phyloP scores from a whole-genome alignment of 129 eudicot species.

The Centaurea solstitialis region DNA sequence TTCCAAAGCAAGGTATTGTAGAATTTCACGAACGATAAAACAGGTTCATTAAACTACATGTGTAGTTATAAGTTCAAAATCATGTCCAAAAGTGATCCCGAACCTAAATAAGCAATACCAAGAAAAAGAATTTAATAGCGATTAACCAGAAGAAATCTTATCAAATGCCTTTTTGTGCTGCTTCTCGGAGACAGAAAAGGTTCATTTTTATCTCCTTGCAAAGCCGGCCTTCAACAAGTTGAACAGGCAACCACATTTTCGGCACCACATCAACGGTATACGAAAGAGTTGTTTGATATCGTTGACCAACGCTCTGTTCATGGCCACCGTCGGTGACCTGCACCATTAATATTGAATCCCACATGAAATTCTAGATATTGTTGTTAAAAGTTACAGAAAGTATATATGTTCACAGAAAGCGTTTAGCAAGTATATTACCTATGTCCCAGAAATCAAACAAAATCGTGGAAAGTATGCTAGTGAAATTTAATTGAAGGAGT shows the following conservation, averaged over 20 bases:
- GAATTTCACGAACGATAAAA: background rate
- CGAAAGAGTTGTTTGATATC: constrained; percentile 51
- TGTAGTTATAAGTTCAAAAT: background rate
- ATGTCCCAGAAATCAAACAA: background rate
- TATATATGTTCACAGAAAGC: too few species aligned
- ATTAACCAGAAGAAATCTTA: constrained; percentile 7
- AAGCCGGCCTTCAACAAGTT: constrained; percentile 75
- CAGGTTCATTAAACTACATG: background rate
- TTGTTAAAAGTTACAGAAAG: too few species aligned
- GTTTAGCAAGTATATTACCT: background rate
- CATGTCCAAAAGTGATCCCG: background rate
- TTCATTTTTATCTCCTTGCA: constrained; percentile 65
- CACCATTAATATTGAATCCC: constrained; percentile 8
- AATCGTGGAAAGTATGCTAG: background rate
- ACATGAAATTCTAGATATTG: constrained; percentile 5
- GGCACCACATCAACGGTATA: constrained; percentile 78
- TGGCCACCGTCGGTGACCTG: constrained; percentile 17
- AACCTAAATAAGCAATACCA: background rate
- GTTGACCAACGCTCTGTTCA: constrained; percentile 33
- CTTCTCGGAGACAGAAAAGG: constrained; percentile 64
- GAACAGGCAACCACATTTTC: constrained; percentile 87
- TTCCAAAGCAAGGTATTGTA: background rate
- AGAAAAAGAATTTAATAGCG: background rate
- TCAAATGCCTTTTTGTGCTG: constrained; percentile 41
- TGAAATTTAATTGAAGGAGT: background rate